Evolutionary conservation across 148 eudicot species (phyloP).

Genomic region (Arctostaphylos glauca): DNA sequence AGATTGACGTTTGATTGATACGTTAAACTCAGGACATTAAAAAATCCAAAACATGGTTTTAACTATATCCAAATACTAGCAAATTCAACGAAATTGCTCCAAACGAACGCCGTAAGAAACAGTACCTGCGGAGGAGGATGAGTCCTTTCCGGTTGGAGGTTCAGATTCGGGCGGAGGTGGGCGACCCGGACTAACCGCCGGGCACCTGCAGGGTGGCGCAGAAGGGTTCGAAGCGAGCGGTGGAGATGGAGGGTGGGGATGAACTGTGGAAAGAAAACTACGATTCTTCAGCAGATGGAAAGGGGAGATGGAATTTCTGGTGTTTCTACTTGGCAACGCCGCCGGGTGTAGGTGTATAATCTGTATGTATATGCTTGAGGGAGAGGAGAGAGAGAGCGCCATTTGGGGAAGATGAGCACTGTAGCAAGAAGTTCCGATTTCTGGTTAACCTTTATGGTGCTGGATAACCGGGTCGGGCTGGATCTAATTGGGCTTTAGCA

Average conservation of each 20-base stretch:
- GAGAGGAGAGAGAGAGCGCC: neutral
- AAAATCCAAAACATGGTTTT: neutral
- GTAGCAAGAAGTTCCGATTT: neutral
- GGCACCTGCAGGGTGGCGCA: slow-evolving; percentile 29
- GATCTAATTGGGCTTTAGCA: neutral
- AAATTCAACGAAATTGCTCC: neutral
- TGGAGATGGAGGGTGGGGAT: slow-evolving; percentile 33
- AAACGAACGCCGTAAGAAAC: neutral
- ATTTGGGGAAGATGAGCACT: neutral
- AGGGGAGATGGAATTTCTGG: neutral
- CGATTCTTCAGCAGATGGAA: neutral
- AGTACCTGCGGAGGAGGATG: slow-evolving; percentile 35
- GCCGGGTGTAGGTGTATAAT: neutral
- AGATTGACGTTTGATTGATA: neutral
- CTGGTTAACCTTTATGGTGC: neutral
- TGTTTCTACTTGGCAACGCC: neutral
- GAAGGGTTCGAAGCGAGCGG: slow-evolving; percentile 13
- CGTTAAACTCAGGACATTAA: neutral
- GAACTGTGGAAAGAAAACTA: neutral
- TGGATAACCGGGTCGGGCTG: neutral
- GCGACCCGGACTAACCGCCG: slow-evolving; percentile 37
- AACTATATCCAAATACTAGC: neutral
- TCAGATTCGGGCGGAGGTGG: slow-evolving; percentile 44
- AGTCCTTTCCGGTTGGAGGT: neutral
- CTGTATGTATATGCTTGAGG: neutral